Evolutionary conservation across 1,139 yeast species (phyloP), one percentile per base, ranked within the genome.

Genomic region (Blastobotrys petasosporus): DNA sequence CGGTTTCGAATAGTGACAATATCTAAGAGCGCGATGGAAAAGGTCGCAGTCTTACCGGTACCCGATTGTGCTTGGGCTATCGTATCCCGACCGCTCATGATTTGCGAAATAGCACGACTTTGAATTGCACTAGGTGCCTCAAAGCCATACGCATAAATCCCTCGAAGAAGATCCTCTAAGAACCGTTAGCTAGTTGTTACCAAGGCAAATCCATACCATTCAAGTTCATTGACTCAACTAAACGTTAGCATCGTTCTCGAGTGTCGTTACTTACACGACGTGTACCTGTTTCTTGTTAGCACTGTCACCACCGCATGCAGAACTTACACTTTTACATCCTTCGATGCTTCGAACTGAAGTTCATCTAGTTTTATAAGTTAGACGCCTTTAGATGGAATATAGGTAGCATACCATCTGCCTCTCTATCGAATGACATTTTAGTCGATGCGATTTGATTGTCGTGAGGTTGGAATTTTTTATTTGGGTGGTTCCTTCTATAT

Each of bases 21-120:
- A 78, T 90, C 96, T 70, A 92, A 79, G 63, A 95, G 92, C 63
- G 96, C 85, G 64, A 92, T 90, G 69, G 97, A 84, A 82, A 92
- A 92, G 59, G 98, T 92, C 66, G 97, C 98, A 55, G 98, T 92
- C 78, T 92, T 92, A 82, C 98, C 98, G 58, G 98, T 92, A 82
- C 98, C 98, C 47, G 97, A 90, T 79, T 92, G 98, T 60, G 97
- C 97, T 75, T 92, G 98, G 59, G 97, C 98, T 65, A 92, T 80
- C 50, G 90, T 96, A 71, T 92, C 98, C 73, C 92, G 82, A 59
- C 95, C 96, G 71, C 86, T 94, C 66, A 92, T 83, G 70, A 92
- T 88, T 68, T 96, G 98, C 67, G 85, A 76, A 63, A 92, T 92
- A 56, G 98, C 98, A 74, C 98, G 86, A 71, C 87, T 95, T 76